Evolutionary conservation across 306 rosid genomes (phyloP).

Genomic region (Casuarina cunninghamiana): DNA sequence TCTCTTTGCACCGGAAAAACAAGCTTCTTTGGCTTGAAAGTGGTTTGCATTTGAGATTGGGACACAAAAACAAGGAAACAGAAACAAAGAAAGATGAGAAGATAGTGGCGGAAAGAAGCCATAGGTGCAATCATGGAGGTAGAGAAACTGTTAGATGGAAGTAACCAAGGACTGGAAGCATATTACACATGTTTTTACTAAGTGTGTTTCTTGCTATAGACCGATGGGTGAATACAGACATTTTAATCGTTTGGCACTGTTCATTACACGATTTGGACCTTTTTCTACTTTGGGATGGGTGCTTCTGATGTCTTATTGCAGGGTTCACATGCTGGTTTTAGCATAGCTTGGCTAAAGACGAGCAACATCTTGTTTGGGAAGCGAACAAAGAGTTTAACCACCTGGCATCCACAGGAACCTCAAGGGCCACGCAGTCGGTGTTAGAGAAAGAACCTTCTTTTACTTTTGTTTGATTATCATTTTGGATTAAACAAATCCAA

Average conservation of each 20-base stretch:
- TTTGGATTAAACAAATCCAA: background rate
- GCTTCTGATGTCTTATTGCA: slow-evolving; percentile 1
- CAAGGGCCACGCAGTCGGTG: background rate
- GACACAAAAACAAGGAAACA: background rate
- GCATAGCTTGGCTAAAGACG: background rate
- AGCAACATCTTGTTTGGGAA: slow-evolving; percentile 5
- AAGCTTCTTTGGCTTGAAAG: slow-evolving; percentile 27
- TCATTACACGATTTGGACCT: background rate
- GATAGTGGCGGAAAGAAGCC: slow-evolving; percentile 19
- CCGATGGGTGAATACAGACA: slow-evolving; percentile 4
- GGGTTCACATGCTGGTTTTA: slow-evolving; percentile 7
- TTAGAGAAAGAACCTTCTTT: too few relatives aligned
- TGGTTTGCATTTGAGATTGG: background rate
- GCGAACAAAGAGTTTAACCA: slow-evolving; percentile 25
- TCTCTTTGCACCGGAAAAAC: slow-evolving; percentile 39
- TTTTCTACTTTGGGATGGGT: background rate
- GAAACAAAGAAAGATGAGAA: slow-evolving; percentile 1
- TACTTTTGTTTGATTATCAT: too few relatives aligned
- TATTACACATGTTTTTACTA: too few relatives aligned
- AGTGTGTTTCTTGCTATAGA: too few relatives aligned
- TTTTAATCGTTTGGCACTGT: slow-evolving; percentile 3
- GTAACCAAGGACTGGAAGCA: too few relatives aligned
- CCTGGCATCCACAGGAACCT: slow-evolving; percentile 30
- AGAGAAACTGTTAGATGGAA: background rate
- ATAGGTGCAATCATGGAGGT: background rate